Evolutionary conservation across 176 grass and related monocot genomes (phyloP), one percentile per base, ranked within the genome.

Genomic region (Hordeum marinum): DNA sequence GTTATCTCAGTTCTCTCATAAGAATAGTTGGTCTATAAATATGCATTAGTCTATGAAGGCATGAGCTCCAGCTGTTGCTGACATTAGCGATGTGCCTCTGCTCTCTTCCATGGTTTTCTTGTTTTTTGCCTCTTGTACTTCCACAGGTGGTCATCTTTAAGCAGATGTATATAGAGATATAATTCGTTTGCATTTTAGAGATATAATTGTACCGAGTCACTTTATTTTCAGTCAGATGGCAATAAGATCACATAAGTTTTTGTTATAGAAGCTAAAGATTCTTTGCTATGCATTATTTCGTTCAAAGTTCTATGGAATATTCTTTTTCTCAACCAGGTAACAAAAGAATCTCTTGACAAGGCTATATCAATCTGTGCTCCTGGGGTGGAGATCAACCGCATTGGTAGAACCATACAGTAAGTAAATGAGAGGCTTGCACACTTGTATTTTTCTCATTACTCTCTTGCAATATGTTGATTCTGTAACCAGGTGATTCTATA

Each of bases 391-490:
- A 87, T 93, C 67, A 92, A 95, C 59, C 87, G 17, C 58, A 95
- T 98, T 87, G 93, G 96, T 23, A 90, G 77, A 90, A 98, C 93
- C 37, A 98, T 98, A 90, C 93, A 98, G 96, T 98, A 98, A 41
- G 96, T 85, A 78, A 69, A 81, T 39, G 29, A 73, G 36, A 89
- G 80, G 26, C 8, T 79, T 21, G 35, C 11, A 36, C 10, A 8
- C n/a, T 26, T 76, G 60, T 67, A 66, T 72, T 36, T 43, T 88
- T 66, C 50, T 68, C 24, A 35, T 75, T 23, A 37, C 14, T 68
- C 12, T 25, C 75, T 63, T 80, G 24, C 41, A 76, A 14, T 62
- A 7, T 80, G 68, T 37, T 87, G 17, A 66, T 77, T 60, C 13
- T 77, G 37, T 17, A 64, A 31, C 4, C 69, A 70, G 29, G 35